Base-by-base conservation (phyloP, 371 early-diverging fungal species). In the Haplosporangium sp. region DNA sequence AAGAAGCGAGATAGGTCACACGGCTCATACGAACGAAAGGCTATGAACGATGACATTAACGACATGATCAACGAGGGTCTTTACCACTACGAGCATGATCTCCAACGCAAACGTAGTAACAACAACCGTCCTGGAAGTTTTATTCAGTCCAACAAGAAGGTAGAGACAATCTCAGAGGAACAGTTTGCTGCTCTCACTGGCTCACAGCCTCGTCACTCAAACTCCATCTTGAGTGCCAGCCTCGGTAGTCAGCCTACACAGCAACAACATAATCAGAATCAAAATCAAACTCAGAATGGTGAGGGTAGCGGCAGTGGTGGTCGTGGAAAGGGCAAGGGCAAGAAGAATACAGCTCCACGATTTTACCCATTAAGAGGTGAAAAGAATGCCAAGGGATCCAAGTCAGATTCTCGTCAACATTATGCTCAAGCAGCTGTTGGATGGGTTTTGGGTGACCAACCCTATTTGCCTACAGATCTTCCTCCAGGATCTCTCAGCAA, bases 41-140 rank as follows among this genome's bases (percentile, higher is more conserved):
- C 92, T 42, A 90, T 92, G 87, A 93, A 94, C 68, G 94, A 93
- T 61, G 98, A 98, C 42, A 89, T 97, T 63, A 88, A 91, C 42
- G 95, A 97, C 39, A 95, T 96, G 85, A 98, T 98, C 85, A 98
- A 94, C 81, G 97, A 98, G 81, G 98, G 97, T 4, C 87, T 98
- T 40, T 93, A 94, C 82, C 90, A 94, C 71, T 98, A 97, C 72
- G 96, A 98, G 73, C 81, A 85, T 45, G 94, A 94, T 55, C 85
- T 95, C 58, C 90, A 88, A 50, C 84, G 84, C 52, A 84, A 65
- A 74, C 78, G 72, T 53, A 74, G 65, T 66, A 83, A 58, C 66
- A 77, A 56, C 85, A 68, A 59, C 63, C 59, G 61, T 17, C 65
- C 67, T 19, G 69, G 40, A n/a, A 67, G 77, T 58, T 48, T 77